These are phyloP conservation scores for Annulohypoxylon moriforme DNA, from an alignment of 495 filamentous ascomycete genomes.

Conservation along the genomic window DNA sequence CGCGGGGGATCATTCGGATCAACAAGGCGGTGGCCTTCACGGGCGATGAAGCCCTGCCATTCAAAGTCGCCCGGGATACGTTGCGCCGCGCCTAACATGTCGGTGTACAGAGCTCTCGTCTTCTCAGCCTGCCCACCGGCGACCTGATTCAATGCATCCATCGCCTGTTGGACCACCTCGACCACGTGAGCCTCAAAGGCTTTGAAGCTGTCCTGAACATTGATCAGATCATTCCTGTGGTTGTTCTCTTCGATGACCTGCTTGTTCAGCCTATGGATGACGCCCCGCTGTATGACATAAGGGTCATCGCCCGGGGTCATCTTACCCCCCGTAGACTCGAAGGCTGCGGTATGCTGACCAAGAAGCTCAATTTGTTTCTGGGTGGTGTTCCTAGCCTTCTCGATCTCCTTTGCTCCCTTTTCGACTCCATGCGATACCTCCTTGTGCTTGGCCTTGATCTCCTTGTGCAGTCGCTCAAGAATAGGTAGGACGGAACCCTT, in stretches of 20 bases:
- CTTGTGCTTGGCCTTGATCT: slow-evolving; percentile 95
- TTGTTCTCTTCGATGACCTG: slow-evolving; percentile 96
- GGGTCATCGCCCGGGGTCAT: slow-evolving; percentile 79
- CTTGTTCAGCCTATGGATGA: slow-evolving; percentile 84
- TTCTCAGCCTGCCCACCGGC: slow-evolving; percentile 84
- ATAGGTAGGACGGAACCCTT: slow-evolving; percentile 85
- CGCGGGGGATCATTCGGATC: slow-evolving; percentile 80
- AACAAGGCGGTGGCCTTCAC: slow-evolving; percentile 78
- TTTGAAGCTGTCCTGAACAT: slow-evolving; percentile 88
- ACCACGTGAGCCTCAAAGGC: slow-evolving; percentile 90
- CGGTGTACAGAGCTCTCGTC: slow-evolving; percentile 79
- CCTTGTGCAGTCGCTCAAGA: slow-evolving; percentile 89
- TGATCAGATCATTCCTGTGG: slow-evolving; percentile 87
- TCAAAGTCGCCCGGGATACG: slow-evolving; percentile 90
- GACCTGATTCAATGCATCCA: slow-evolving; percentile 82
- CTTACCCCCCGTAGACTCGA: slow-evolving; percentile 76
- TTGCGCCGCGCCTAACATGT: slow-evolving; percentile 82
- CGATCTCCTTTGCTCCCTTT: slow-evolving; percentile 87
- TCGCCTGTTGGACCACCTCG: slow-evolving; percentile 79
- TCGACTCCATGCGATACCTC: slow-evolving; percentile 85
- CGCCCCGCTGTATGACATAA: slow-evolving; percentile 84
- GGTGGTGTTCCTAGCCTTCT: slow-evolving; percentile 84
- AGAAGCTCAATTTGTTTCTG: slow-evolving; percentile 97
- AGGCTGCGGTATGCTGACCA: slow-evolving; percentile 80
- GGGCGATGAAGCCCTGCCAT: slow-evolving; percentile 82